Evolutionary conservation across 2,329 filamentous ascomycete genomes (phyloP).

Genomic region (Fusarium sp.): DNA sequence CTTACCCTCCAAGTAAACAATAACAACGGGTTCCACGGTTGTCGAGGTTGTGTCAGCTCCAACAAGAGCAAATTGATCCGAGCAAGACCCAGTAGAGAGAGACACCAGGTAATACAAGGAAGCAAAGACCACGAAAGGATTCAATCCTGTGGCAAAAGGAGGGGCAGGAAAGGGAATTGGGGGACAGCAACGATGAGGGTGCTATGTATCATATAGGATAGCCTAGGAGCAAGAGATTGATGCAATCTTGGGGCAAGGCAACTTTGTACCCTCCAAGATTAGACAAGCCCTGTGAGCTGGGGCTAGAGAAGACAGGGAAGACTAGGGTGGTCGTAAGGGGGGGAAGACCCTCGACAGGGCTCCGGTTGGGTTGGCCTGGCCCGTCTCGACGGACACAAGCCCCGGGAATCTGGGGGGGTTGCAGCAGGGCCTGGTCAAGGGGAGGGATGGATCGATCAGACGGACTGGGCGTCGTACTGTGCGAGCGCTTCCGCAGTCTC

Average conservation of each 20-base stretch:
- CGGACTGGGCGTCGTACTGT: slow-evolving; percentile 38
- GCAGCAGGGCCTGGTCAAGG: slow-evolving; percentile 32
- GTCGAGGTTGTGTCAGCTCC: slow-evolving; percentile 18
- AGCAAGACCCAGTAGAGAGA: slow-evolving; percentile 22
- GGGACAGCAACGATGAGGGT: slow-evolving; percentile 34
- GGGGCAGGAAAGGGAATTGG: slow-evolving; percentile 29
- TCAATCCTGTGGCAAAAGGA: slow-evolving; percentile 32
- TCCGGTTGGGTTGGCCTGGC: slow-evolving; percentile 39
- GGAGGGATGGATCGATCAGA: slow-evolving; percentile 41
- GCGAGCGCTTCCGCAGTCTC: slow-evolving; percentile 36
- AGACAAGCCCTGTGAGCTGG: slow-evolving; percentile 41
- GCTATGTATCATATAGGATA: slow-evolving; percentile 41
- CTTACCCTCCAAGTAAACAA: slow-evolving; percentile 43
- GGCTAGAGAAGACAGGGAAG: slow-evolving; percentile 40
- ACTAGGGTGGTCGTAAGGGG: slow-evolving; percentile 44
- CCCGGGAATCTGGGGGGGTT: slow-evolving; percentile 45
- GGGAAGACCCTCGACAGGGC: slow-evolving; percentile 40
- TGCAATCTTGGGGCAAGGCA: slow-evolving; percentile 45
- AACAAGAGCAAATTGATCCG: slow-evolving; percentile 11
- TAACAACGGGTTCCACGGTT: slow-evolving; percentile 37
- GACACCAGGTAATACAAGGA: slow-evolving; percentile 12
- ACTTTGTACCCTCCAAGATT: slow-evolving; percentile 42
- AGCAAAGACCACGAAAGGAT: slow-evolving; percentile 18
- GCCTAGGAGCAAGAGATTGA: slow-evolving; percentile 43
- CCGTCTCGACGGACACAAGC: slow-evolving; percentile 42